phyloP scores from a whole-genome alignment of 1,139 yeast species.

The Yamadazyma triangularis region DNA sequence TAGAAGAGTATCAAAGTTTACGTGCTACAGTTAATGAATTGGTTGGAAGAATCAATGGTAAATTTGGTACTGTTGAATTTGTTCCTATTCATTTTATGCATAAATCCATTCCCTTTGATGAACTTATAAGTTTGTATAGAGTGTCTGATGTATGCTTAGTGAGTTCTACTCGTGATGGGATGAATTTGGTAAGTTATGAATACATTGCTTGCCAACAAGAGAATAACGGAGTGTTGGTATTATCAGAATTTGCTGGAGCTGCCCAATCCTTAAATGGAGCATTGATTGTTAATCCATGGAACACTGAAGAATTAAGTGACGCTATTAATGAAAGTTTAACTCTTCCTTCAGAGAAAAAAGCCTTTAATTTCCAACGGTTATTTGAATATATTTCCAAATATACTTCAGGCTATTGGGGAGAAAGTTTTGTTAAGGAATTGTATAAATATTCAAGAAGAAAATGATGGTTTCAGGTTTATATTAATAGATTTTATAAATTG shows the following conservation, averaged over 20 bases:
- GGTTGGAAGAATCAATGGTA: constrained; percentile 95
- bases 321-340: constrained; percentile 87
- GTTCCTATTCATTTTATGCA: constrained; percentile 97
- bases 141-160: constrained; percentile 89
- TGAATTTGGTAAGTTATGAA: constrained; percentile 95
- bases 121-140: constrained; percentile 80
- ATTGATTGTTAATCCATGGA: constrained; percentile 95
- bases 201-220: constrained; percentile 94
- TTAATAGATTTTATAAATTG: no score
- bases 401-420: constrained; percentile 97
- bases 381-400: constrained; percentile 86
- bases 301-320: constrained; percentile 85
- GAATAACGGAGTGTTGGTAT: constrained; percentile 77
- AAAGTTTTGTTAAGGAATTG: constrained; percentile 86
- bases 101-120: constrained; percentile 85
- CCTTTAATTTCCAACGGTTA: constrained; percentile 73
- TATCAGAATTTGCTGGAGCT: constrained; percentile 97
- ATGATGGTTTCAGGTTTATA: no score
- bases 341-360: constrained; percentile 73
- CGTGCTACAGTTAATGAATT: constrained; percentile 93
- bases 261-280: constrained; percentile 96
- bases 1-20: constrained; percentile 92
- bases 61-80: constrained; percentile 94
- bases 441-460: constrained; percentile 30
- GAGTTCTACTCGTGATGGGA: constrained; percentile 94